Evolutionary conservation across 768 basidiomycete genomes (phyloP).

Genomic region (Serendipita sp.): DNA sequence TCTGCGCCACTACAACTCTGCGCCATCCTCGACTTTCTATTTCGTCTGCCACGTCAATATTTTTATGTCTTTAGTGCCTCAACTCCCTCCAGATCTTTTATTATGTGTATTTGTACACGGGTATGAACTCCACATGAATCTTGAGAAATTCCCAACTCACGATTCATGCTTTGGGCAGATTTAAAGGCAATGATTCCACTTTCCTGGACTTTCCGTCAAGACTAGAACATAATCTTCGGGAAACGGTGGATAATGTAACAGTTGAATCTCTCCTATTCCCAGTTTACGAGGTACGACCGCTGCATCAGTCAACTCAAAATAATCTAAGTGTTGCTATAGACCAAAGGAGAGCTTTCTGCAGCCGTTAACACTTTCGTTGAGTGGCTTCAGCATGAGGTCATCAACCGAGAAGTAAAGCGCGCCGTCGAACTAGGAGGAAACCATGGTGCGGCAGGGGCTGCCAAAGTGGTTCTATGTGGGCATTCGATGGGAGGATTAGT

Average conservation of each 20-base stretch:
- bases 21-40: no score
- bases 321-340: slow-evolving; percentile 27
- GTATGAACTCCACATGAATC: slow-evolving; percentile 20
- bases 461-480: slow-evolving; percentile 73
- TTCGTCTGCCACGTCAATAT: no score
- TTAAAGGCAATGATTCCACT: slow-evolving; percentile 49
- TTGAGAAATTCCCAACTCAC: no score
- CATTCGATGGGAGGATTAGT: slow-evolving; percentile 94
- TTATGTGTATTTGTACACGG: slow-evolving; percentile 70
- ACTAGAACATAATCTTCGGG: slow-evolving; percentile 56
- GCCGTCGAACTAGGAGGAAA: slow-evolving; percentile 69
- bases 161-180: slow-evolving; percentile 17
- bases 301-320: no score
- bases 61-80: no score
- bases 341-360: slow-evolving; percentile 78
- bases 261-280: slow-evolving; percentile 77
- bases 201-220: slow-evolving; percentile 66
- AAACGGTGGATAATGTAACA: slow-evolving; percentile 36
- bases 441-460: slow-evolving; percentile 43
- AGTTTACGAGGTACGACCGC: slow-evolving; percentile 54
- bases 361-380: slow-evolving; percentile 78
- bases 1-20: no score
- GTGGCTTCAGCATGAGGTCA: slow-evolving; percentile 58
- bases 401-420: background rate
- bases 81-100: slow-evolving; percentile 25